Conservation (phyloP, 2,329 filamentous ascomycete genomes). For the Fonsecaea pedrosoi region DNA sequence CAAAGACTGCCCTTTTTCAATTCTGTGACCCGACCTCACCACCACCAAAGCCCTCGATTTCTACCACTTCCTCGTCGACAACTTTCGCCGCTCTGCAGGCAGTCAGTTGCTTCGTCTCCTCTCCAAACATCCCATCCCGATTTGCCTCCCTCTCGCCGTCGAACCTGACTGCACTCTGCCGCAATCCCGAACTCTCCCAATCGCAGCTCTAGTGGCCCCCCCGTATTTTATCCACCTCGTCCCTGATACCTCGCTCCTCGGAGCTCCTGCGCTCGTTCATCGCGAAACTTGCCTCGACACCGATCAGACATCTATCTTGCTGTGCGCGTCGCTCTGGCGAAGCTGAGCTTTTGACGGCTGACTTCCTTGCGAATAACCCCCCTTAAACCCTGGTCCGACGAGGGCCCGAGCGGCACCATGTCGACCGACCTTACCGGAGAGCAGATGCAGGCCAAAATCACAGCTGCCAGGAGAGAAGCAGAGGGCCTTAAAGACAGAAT, state of each 20-base stretch:
- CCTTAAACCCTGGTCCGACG: constrained; percentile 29
- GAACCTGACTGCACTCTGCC: constrained; percentile 13
- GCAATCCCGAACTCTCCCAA: constrained; percentile 13
- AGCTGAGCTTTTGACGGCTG: constrained; percentile 36
- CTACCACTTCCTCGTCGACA: constrained; percentile 7
- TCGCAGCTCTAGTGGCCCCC: constrained; percentile 15
- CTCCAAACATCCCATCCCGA: background rate
- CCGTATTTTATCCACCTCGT: constrained; percentile 28
- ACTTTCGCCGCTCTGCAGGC: constrained; percentile 5
- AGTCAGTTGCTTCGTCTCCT: background rate
- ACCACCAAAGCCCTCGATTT: constrained; percentile 14
- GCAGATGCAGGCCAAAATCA: constrained; percentile 88
- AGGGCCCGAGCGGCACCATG: constrained; percentile 48
- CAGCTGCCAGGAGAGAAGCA: constrained; percentile 92
- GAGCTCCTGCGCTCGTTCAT: constrained; percentile 30
- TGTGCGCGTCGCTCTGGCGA: constrained; percentile 29
- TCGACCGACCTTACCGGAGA: constrained; percentile 58
- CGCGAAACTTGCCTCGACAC: constrained; percentile 30
- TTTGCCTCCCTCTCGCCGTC: constrained; percentile 5
- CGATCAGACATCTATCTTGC: constrained; percentile 48
- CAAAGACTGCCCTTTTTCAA: constrained; percentile 19
- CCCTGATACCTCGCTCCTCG: constrained; percentile 35
- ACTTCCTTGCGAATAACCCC: constrained; percentile 29
- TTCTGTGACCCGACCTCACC: constrained; percentile 32
- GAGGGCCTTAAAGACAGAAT: constrained; percentile 98